These are phyloP conservation scores for Metschnikowia drakensbergensis DNA, from an alignment of 805 yeast species.

Conservation along the genomic window DNA sequence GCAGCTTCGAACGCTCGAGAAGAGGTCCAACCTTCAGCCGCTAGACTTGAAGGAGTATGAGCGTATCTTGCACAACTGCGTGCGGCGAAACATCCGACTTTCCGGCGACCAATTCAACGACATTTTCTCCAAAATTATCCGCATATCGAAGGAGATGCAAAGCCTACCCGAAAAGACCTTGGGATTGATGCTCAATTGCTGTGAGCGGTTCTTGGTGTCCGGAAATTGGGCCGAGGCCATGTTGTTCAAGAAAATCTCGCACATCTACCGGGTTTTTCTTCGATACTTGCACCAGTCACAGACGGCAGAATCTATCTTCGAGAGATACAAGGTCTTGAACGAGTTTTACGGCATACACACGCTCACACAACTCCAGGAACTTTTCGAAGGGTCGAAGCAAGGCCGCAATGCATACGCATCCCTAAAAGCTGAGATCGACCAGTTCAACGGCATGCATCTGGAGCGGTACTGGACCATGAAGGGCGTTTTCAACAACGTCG, in stretches of 20 bases:
- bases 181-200: slow-evolving; percentile 17
- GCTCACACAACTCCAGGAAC: slow-evolving; percentile 12
- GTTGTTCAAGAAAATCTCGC: slow-evolving; percentile 20
- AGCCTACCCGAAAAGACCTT: slow-evolving; percentile 7
- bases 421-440: slow-evolving; percentile 18
- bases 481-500: slow-evolving; percentile 20
- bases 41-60: slow-evolving; percentile 5
- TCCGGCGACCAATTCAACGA: slow-evolving; percentile 20
- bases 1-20: slow-evolving; percentile 14
- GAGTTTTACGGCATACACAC: slow-evolving; percentile 24
- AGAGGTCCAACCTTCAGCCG: background rate
- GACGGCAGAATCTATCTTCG: slow-evolving; percentile 12
- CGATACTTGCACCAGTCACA: slow-evolving; percentile 16
- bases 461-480: slow-evolving; percentile 11
- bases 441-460: slow-evolving; percentile 11
- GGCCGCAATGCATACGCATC: slow-evolving; percentile 13
- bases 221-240: slow-evolving; percentile 31
- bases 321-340: slow-evolving; percentile 23
- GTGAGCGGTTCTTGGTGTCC: slow-evolving; percentile 30
- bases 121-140: slow-evolving; percentile 10
- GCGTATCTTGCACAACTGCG: slow-evolving; percentile 2
- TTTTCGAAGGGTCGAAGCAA: slow-evolving; percentile 5
- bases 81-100: slow-evolving; percentile 15
- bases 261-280: slow-evolving; percentile 27
- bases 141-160: background rate